Base-by-base conservation (phyloP, 257 asterid species). In the Rhazya stricta region DNA sequence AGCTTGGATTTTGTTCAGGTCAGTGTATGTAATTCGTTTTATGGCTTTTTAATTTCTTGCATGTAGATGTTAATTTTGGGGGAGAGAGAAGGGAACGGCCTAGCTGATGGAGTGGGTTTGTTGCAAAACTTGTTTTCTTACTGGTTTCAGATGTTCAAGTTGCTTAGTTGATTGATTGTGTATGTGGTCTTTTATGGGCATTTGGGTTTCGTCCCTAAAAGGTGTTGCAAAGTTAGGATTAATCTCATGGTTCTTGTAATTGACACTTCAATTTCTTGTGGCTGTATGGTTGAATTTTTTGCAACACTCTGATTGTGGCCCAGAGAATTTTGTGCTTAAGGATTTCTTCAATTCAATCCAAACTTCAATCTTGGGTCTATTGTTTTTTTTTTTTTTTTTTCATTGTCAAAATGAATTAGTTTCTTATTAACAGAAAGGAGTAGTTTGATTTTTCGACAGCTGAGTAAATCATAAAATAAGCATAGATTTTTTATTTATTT, bases 241-340 rank as follows among this genome's bases (percentile, higher is more conserved):
- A 58, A 37, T 8, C 50, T 56, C 37, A 30, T 58, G 51, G 15
- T 63, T 72, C 29, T 41, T 71, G 53, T 78, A 56, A 66, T 21
- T 77, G 70, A 60, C 66, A 32, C 65, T 70, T 66, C 60, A 54
- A 58, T 77, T 78, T 79, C 32, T 68, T 77, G n/a, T n/a, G n/a
- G 71, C 65, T 57, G n/a, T 68, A 66, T 45, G 15, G 63, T 80
- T 23, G 74, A 71, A 77, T n/a, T n/a, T n/a, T n/a, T n/a, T n/a
- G n/a, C n/a, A n/a, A n/a, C n/a, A n/a, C n/a, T n/a, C n/a, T n/a
- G n/a, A n/a, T n/a, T n/a, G n/a, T 46, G 50, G 66, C 43, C 16
- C 50, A 48, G 13, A n/a, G 30, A 7, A 32, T 37, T 51, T 13
- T 29, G 23, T 6, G 51, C 42, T 70, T 62, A 10, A 0, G 10